Evolutionary conservation across 495 filamentous ascomycete species (phyloP), one percentile per base, ranked within the genome.

Genomic region (Haplographium delicatum): DNA sequence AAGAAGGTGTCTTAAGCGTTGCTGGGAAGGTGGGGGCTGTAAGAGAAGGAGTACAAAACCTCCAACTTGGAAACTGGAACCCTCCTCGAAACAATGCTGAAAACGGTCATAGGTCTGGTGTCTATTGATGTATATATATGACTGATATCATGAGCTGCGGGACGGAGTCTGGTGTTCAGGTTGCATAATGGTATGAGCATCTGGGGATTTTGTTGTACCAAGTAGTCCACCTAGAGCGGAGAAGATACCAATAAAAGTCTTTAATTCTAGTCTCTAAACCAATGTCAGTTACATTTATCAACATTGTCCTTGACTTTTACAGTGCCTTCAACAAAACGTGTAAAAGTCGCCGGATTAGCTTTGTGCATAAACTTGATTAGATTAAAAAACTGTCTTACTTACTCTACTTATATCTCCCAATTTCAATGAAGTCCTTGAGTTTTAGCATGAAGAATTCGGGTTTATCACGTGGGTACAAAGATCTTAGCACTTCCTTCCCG

Each of bases 1-100:
- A 93, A 69, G 74, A 79, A 50, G 81, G 86, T 24, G 88, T 94
- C 49, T 63, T 89, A 42, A 79, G 83, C 39, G 85, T 91, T 37
- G 88, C 88, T 4, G 73, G 75, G 44, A 81, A 83, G 42, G 76
- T 91, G 34, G 85, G 84, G 1, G 66, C 68, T 46, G 78, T 77
- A 6, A 79, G 83, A 59, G 88, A 91, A 66, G 78, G 79, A 43
- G 75, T 87, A 33, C 85, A 85, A 47, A 80, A 81, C 55, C 63
- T 86, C 13, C 78, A 83, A 50, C 63, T 86, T 15, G 83, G 81
- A 4, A 75, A 70, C 18, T 74, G 76, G 44, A 64, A 68, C 56
- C 63, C 56, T 1, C 8, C 53, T 27, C 16, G 16, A 19, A 55
- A 40, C 39, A 45, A 51, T 11, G 19, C 15, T 3, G 37, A 23